Base-by-base conservation (phyloP, 192 early-diverging fungal genomes). In the Linnemannia hyalina region DNA sequence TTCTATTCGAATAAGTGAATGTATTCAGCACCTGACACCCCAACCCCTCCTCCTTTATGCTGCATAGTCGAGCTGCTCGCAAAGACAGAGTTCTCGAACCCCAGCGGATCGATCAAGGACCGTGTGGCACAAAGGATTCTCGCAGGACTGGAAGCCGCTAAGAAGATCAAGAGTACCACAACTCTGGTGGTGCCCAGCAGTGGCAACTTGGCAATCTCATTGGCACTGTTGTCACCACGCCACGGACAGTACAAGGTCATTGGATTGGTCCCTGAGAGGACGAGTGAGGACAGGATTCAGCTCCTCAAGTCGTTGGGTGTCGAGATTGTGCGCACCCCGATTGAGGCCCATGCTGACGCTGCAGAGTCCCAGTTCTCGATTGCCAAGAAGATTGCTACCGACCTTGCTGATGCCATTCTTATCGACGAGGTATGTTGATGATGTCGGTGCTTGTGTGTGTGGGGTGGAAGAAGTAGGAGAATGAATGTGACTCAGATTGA, bases 21-120 rank as follows among this genome's bases (percentile, higher is more conserved):
- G 22, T 29, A 40, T 73, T 47, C 72, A 35, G 22, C 40, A 23
- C 23, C 46, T 70, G 32, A 83, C 63, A 70, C 38, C 42, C 18
- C 18, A 36, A 40, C 22, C 81, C 76, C 20, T 54, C 20, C 41
- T 70, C 63, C 16, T 68, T 10, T 29, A 13, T 69, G 70, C 41
- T 46, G 68, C 36, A 47, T 86, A 83, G 92, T 93, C 1, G 92
- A 95, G 70, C 73, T 95, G 1, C 71, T 94, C 9, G 96, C 92
- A 63, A 97, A 97, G 82, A 89, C 95, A 9, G 96, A 97, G 80
- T 97, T 91, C 85, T 89, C 89, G 65, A 96, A 95, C 76, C 93
- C 94, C 3, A 86, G 88, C 54, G 93, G 92, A 16, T 95, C 94
- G 35, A 91, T 94, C 63, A 97, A 95, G 82, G 95, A 97, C 86